A percentile compares a stretch with the other conserved stretches of the same genome.
Conservation (phyloP, 1,139 yeast genomes). For the Zygosaccharomyces pseudobailii region DNA sequence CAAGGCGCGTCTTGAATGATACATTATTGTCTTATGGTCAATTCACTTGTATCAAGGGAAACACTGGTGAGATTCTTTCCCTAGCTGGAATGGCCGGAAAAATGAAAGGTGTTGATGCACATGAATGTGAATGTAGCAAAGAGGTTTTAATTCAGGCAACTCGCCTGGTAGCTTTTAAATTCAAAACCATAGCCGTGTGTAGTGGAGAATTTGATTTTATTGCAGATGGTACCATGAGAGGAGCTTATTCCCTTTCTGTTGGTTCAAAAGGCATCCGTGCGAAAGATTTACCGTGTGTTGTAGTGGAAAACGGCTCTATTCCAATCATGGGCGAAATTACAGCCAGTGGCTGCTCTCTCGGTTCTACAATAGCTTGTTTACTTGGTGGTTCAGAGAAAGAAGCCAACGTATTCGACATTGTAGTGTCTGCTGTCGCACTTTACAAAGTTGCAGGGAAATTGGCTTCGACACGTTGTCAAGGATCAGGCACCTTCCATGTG, state of each 20-base stretch:
- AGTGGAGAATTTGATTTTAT: constrained; percentile 55
- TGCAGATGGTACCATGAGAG: constrained; percentile 39
- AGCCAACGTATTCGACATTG: constrained; percentile 43
- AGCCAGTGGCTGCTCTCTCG: constrained; percentile 85
- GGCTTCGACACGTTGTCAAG: constrained; percentile 39
- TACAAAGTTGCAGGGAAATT: constrained; percentile 62
- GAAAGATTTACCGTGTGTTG: constrained; percentile 31
- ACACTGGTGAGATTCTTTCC: constrained; percentile 71
- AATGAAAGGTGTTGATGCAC: constrained; percentile 79
- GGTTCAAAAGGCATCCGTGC: constrained; percentile 24
- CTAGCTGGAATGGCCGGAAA: constrained; percentile 38
- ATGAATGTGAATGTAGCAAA: constrained; percentile 34
- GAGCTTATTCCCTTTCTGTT: constrained; percentile 18
- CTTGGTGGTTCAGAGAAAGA: constrained; percentile 44
- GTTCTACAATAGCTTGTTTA: constrained; percentile 64
- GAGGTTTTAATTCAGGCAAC: constrained; percentile 40
- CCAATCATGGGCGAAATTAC: constrained; percentile 69
- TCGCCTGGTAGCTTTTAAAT: constrained; percentile 48
- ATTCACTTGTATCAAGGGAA: constrained; percentile 76
- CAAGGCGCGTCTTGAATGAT: constrained; percentile 48
- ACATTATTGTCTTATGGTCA: constrained; percentile 53
- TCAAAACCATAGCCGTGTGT: constrained; percentile 63
- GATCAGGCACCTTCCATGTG: constrained; percentile 31
- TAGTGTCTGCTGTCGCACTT: constrained; percentile 52
- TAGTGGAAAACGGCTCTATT: constrained; percentile 55